A percentile compares a stretch with the other conserved stretches of the same genome.
Conservation (phyloP, 2,329 filamentous ascomycete genomes). For the Fusarium napiforme region DNA sequence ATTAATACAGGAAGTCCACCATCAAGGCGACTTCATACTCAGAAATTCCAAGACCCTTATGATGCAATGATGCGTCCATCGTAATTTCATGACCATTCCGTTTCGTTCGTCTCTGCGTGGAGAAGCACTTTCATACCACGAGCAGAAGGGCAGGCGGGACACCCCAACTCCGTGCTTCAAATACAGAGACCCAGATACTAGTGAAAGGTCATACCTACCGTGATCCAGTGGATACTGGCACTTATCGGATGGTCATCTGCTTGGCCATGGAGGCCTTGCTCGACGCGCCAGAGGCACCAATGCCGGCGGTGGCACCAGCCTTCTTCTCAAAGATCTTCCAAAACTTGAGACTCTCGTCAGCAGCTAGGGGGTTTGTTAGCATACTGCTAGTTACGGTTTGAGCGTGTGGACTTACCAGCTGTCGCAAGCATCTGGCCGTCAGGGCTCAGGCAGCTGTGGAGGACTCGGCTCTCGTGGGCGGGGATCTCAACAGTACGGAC, state of each 20-base stretch:
- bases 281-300: conserved; percentile 73
- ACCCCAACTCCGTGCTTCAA: conserved; percentile 67
- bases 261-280: conserved; percentile 88
- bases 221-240: conserved; percentile 46
- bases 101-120: conserved; percentile 54
- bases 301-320: conserved; percentile 75
- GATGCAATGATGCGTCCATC: conserved; percentile 25
- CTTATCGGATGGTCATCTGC: conserved; percentile 92
- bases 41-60: conserved; percentile 11
- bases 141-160: conserved; percentile 54
- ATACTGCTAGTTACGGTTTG: neutral
- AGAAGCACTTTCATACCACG: conserved; percentile 63
- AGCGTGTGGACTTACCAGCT: conserved; percentile 68
- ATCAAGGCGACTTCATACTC: conserved; percentile 9
- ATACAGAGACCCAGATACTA: conserved; percentile 56
- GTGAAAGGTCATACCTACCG: conserved; percentile 61
- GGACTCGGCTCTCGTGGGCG: conserved; percentile 93
- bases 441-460: conserved; percentile 96
- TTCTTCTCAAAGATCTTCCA: conserved; percentile 99
- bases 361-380: conserved; percentile 62
- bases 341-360: conserved; percentile 98
- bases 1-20: conserved; percentile 21
- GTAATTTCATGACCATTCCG: conserved; percentile 43
- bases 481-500: conserved; percentile 98
- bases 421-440: conserved; percentile 98